These are phyloP conservation scores for Tricholoma hemisulphureum DNA, from an alignment of 768 basidiomycete species.

Conservation along the genomic window DNA sequence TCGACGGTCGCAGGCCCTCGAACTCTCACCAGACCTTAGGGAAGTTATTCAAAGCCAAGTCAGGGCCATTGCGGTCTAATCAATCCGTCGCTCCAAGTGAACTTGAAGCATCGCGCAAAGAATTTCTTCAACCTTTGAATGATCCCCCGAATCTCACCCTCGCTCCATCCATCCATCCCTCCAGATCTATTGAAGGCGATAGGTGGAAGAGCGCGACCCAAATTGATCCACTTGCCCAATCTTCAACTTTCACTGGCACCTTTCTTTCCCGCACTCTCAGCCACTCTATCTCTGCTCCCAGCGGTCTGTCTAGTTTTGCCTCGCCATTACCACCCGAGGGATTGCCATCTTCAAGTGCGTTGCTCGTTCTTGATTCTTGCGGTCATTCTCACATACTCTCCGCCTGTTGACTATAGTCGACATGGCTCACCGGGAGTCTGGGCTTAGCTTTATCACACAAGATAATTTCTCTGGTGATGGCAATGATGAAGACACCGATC, in stretches of 20 bases:
- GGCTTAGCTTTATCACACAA: neutral
- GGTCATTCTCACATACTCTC: no score
- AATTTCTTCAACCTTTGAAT: neutral
- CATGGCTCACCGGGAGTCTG: neutral
- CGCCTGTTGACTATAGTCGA: neutral
- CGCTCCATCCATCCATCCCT: neutral
- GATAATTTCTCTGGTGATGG: neutral
- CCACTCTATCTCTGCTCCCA: constrained; percentile 13
- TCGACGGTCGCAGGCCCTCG: neutral
- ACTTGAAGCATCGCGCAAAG: neutral
- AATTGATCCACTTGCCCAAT: neutral
- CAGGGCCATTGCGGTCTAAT: neutral
- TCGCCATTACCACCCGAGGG: constrained; percentile 4
- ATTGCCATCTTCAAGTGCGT: constrained; percentile 3
- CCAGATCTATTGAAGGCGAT: neutral
- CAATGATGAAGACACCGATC: neutral
- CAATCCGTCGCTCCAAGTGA: neutral
- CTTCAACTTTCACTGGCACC: neutral
- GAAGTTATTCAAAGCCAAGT: constrained; percentile 10
- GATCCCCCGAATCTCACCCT: neutral
- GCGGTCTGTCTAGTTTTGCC: neutral
- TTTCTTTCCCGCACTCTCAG: constrained; percentile 6
- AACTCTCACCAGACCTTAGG: constrained; percentile 8
- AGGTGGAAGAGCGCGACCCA: neutral
- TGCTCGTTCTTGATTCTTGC: neutral